Percentiles rank a stretch among this genome's conserved stretches.
Conservation (phyloP, 1,284 basidiomycete genomes). For the Rhodotorula sp. region DNA sequence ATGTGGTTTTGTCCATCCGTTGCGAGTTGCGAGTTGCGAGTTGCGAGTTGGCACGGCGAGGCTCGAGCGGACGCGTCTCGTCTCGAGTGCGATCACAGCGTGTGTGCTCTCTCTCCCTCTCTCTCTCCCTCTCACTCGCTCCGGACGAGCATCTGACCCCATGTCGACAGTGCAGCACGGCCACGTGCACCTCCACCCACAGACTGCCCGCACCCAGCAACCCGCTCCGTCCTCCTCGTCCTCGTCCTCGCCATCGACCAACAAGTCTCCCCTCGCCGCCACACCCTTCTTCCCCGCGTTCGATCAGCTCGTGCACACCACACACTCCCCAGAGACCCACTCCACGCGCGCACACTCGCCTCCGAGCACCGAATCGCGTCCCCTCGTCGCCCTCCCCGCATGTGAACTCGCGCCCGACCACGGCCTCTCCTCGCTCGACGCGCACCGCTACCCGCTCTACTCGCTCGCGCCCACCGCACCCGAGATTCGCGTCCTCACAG, state of each 20-base stretch:
- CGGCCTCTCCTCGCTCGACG: conserved; percentile 13
- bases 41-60: too few species aligned
- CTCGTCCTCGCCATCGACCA: not conserved
- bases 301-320: not conserved
- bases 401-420: not conserved
- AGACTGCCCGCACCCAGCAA: not conserved
- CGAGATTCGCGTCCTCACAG: conserved; percentile 57
- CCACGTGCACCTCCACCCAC: conserved; percentile 11
- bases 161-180: not conserved
- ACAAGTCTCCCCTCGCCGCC: conserved; percentile 7
- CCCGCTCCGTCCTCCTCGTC: not conserved
- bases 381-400: not conserved
- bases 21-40: too few species aligned
- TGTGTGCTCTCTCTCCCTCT: too few species aligned
- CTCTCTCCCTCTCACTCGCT: not conserved
- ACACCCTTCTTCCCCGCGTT: conserved; percentile 8
- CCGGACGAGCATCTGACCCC: not conserved
- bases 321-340: not conserved
- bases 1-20: too few species aligned
- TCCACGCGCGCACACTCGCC: not conserved
- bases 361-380: not conserved
- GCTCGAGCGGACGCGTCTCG: too few species aligned
- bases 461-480: conserved; percentile 3
- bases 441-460: conserved; percentile 21
- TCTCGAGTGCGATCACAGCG: too few species aligned